Evolutionary conservation across 345 rosid species (phyloP).

Genomic region (Lepidium didymum): DNA sequence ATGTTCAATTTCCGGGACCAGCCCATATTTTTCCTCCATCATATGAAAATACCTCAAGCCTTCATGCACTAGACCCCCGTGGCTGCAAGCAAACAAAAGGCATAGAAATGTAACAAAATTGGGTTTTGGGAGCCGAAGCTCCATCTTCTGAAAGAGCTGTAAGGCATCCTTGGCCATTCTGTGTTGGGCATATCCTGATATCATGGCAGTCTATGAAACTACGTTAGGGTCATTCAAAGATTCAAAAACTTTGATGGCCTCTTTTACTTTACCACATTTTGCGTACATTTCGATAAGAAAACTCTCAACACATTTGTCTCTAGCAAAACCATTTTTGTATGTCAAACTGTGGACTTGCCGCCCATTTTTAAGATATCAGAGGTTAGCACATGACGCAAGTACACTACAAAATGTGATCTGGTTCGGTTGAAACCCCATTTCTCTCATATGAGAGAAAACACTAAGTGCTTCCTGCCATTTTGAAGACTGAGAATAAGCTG

Average conservation of each 20-base stretch:
- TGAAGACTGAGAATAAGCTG: conserved; percentile 47
- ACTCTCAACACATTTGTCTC: conserved; percentile 43
- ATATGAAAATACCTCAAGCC: conserved; percentile 42
- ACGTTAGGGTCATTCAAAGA: conserved; percentile 30
- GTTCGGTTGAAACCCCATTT: conserved; percentile 39
- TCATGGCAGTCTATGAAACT: conserved; percentile 55
- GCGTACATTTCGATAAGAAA: conserved; percentile 57
- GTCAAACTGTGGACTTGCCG: conserved; percentile 44
- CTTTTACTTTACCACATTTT: conserved; percentile 48
- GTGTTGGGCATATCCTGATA: conserved; percentile 52
- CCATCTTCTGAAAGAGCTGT: conserved; percentile 37
- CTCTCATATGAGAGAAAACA: conserved; percentile 43
- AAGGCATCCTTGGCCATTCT: conserved; percentile 44
- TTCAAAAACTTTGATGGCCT: conserved; percentile 41
- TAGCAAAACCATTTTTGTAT: conserved; percentile 38
- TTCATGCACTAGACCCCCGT: conserved; percentile 48
- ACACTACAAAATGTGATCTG: conserved; percentile 45
- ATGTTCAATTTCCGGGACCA: conserved; percentile 45
- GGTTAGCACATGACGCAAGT: conserved; percentile 48
- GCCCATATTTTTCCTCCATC: conserved; percentile 30
- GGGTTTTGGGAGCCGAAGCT: conserved; percentile 32
- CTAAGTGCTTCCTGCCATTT: conserved; percentile 38
- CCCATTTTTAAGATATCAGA: conserved; percentile 40
- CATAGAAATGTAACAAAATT: conserved; percentile 51
- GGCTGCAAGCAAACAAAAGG: conserved; percentile 59